Evolutionary conservation across 2,329 filamentous ascomycete species (phyloP).

Genomic region (Microdochium nivale): DNA sequence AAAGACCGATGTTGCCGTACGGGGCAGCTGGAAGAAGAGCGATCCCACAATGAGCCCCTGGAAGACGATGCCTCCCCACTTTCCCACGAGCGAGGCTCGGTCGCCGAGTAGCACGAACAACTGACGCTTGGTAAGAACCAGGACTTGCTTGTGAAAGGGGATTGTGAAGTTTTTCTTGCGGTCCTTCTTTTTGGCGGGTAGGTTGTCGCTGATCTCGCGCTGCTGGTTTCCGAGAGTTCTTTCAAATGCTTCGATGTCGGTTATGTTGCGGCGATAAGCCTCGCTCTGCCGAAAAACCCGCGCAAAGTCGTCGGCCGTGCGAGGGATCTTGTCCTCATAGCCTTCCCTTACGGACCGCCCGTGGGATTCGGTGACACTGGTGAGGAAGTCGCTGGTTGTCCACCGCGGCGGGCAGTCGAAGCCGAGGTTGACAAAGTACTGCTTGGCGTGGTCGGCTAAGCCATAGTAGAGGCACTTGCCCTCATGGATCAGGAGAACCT

Average conservation of each 20-base stretch:
- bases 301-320: slow-evolving; percentile 55
- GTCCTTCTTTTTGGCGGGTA: slow-evolving; percentile 22
- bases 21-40: slow-evolving; percentile 20
- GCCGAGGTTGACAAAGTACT: slow-evolving; percentile 63
- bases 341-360: slow-evolving; percentile 47
- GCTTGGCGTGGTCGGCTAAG: slow-evolving; percentile 49
- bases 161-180: slow-evolving; percentile 42
- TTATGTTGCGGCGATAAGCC: slow-evolving; percentile 28
- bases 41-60: slow-evolving; percentile 23
- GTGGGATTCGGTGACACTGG: slow-evolving; percentile 58
- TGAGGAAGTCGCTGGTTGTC: slow-evolving; percentile 70
- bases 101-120: slow-evolving; percentile 24
- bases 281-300: slow-evolving; percentile 38
- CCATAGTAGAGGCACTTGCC: slow-evolving; percentile 70
- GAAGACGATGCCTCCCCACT: slow-evolving; percentile 24
- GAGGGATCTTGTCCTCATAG: slow-evolving; percentile 48
- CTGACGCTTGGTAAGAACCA: slow-evolving; percentile 31
- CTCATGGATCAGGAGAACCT: slow-evolving; percentile 57
- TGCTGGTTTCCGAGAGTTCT: slow-evolving; percentile 27
- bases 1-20: slow-evolving; percentile 40
- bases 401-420: slow-evolving; percentile 64
- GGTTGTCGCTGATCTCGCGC: slow-evolving; percentile 26
- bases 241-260: slow-evolving; percentile 47
- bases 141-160: slow-evolving; percentile 38
- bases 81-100: slow-evolving; percentile 20